phyloP scores from a whole-genome alignment of 371 early-diverging fungal species.

The Saksenaea oblongispora region DNA sequence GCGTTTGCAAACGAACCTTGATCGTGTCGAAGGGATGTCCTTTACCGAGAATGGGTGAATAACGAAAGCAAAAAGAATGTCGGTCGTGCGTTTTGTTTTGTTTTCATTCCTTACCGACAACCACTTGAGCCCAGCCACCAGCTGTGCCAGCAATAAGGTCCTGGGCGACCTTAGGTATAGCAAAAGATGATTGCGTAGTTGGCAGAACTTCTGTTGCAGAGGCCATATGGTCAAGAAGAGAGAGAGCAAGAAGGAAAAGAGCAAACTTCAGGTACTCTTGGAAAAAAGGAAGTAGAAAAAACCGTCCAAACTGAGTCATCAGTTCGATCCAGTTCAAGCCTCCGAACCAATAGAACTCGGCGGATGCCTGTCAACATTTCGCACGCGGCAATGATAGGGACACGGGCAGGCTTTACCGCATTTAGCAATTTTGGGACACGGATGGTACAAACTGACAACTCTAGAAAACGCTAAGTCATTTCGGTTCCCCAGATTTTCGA shows the following conservation, averaged over 20 bases:
- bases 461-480: no score
- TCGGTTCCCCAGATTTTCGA: no score
- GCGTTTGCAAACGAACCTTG: conserved; percentile 85
- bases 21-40: conserved; percentile 81
- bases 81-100: background rate
- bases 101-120: conserved; percentile 56
- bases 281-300: background rate
- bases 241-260: conserved; percentile 5
- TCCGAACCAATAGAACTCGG: background rate
- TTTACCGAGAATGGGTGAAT: conserved; percentile 15
- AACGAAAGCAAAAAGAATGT: background rate
- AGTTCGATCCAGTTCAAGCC: background rate
- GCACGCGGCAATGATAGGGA: no score
- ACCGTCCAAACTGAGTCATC: conserved; percentile 3
- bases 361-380: background rate
- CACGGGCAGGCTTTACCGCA: no score
- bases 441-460: no score
- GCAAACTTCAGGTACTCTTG: background rate
- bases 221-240: background rate
- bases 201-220: conserved; percentile 5
- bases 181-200: conserved; percentile 10
- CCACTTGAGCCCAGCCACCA: conserved; percentile 87
- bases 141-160: conserved; percentile 84
- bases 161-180: conserved; percentile 54
- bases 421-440: no score